Percentiles rank a stretch among this genome's conserved stretches.
phyloP scores from a whole-genome alignment of 2,329 filamentous ascomycete genomes.

The Cladophialophora bantiana region DNA sequence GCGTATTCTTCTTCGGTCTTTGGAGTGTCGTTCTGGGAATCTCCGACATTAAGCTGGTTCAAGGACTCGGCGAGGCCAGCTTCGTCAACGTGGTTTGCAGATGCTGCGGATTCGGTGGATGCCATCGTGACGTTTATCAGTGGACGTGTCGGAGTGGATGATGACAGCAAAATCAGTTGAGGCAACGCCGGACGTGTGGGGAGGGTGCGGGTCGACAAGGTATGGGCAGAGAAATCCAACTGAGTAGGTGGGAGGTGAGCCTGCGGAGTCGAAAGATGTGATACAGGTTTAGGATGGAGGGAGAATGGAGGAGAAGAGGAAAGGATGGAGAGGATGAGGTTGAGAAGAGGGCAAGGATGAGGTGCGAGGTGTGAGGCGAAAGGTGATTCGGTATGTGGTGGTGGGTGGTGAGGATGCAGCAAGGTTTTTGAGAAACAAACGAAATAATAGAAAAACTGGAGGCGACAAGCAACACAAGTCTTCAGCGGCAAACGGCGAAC shows the following conservation, averaged over 20 bases:
- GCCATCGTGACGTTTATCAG: conserved; percentile 60
- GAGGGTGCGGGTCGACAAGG: conserved; percentile 2
- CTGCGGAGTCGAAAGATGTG: conserved; percentile 14
- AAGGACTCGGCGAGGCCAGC: conserved; percentile 67
- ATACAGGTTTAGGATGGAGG: conserved; percentile 25
- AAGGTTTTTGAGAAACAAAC: conserved; percentile 31
- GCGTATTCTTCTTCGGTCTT: conserved; percentile 98
- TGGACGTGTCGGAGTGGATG: conserved; percentile 39
- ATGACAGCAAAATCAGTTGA: conserved; percentile 38
- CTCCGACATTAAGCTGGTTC: conserved; percentile 71
- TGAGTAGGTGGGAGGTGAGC: conserved; percentile 19
- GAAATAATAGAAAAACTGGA: conserved; percentile 20
- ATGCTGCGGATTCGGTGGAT: conserved; percentile 59
- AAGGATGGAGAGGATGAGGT: conserved; percentile 33
- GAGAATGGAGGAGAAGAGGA: conserved; percentile 33
- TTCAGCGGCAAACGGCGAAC: conserved; percentile 2
- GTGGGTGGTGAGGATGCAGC: conserved; percentile 26
- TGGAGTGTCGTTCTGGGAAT: conserved; percentile 73
- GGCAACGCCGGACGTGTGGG: conserved; percentile 36
- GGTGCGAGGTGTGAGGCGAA: conserved; percentile 14
- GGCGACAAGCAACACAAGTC: conserved; percentile 9
- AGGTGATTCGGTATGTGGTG: conserved; percentile 15
- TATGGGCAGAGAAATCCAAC: conserved; percentile 4
- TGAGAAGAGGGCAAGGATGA: conserved; percentile 27
- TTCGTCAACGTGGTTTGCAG: conserved; percentile 65